Conservation (phyloP, 306 rosid genomes). For the Castanea mollissima region DNA sequence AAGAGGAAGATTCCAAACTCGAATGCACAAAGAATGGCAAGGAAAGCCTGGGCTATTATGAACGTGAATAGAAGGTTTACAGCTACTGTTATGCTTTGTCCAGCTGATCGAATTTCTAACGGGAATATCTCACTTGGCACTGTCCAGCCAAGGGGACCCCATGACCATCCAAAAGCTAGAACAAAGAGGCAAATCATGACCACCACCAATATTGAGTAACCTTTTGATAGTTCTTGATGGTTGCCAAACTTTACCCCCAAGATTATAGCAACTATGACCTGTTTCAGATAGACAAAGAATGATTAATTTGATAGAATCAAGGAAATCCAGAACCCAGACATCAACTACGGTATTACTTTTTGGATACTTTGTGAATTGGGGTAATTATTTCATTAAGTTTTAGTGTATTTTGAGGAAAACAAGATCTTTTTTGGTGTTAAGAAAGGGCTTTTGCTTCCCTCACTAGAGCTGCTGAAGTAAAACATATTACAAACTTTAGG, state of each 20-base stretch:
- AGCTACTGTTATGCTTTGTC: conserved; percentile 68
- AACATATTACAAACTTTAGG: not conserved
- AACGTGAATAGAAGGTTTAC: conserved; percentile 66
- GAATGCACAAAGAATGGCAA: conserved; percentile 47
- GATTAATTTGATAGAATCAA: not conserved
- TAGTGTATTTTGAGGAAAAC: not conserved
- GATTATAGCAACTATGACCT: conserved; percentile 69
- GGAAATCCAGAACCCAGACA: not conserved
- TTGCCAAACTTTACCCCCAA: conserved; percentile 66
- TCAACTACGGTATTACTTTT: not conserved
- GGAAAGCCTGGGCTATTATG: conserved; percentile 56
- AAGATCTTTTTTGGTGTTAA: not conserved
- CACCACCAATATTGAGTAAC: conserved; percentile 63
- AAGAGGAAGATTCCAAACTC: conserved; percentile 66
- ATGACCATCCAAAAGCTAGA: conserved; percentile 73
- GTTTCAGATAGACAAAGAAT: conserved; percentile 22
- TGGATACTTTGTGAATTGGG: not conserved
- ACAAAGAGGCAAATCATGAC: conserved; percentile 75
- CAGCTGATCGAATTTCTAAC: conserved; percentile 62
- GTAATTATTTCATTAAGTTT: not conserved
- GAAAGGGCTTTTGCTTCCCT: not conserved
- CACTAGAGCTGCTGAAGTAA: not conserved
- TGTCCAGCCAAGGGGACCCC: conserved; percentile 84
- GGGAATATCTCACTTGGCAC: conserved; percentile 74
- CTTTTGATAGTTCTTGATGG: conserved; percentile 48